Conservation (phyloP, 2,329 filamentous ascomycete species). For the Scorias spongiosa region DNA sequence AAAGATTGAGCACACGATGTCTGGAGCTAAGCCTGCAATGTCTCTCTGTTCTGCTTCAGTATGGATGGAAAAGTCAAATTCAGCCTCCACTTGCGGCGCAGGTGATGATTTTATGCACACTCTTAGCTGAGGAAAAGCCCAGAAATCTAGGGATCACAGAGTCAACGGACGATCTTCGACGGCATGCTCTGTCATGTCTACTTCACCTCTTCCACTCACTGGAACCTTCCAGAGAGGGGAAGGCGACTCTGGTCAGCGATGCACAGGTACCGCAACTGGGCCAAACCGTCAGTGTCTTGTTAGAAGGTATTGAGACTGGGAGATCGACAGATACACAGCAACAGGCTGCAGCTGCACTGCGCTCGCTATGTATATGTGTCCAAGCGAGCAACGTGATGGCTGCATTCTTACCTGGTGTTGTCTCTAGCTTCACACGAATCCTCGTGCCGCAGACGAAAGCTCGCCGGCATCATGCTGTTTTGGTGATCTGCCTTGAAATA, state of each 20-base stretch:
- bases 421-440: constrained; percentile 66
- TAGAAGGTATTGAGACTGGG: constrained; percentile 56
- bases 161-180: constrained; percentile 58
- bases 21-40: constrained; percentile 66
- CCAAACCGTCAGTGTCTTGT: constrained; percentile 63
- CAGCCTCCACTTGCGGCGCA: constrained; percentile 63
- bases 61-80: constrained; percentile 66
- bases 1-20: constrained; percentile 53
- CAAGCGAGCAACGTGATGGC: constrained; percentile 61
- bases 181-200: constrained; percentile 57
- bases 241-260: constrained; percentile 36
- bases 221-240: constrained; percentile 28
- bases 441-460: constrained; percentile 53
- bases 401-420: constrained; percentile 73
- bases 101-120: constrained; percentile 68
- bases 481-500: constrained; percentile 27
- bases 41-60: constrained; percentile 53
- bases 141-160: constrained; percentile 35
- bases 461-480: constrained; percentile 45
- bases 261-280: constrained; percentile 63
- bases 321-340: constrained; percentile 53
- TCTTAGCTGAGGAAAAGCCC: constrained; percentile 61
- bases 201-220: constrained; percentile 48
- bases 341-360: constrained; percentile 51
- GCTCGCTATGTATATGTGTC: constrained; percentile 46